phyloP scores from a whole-genome alignment of 208 protist genomes.

The Tetramitus jugosus region DNA sequence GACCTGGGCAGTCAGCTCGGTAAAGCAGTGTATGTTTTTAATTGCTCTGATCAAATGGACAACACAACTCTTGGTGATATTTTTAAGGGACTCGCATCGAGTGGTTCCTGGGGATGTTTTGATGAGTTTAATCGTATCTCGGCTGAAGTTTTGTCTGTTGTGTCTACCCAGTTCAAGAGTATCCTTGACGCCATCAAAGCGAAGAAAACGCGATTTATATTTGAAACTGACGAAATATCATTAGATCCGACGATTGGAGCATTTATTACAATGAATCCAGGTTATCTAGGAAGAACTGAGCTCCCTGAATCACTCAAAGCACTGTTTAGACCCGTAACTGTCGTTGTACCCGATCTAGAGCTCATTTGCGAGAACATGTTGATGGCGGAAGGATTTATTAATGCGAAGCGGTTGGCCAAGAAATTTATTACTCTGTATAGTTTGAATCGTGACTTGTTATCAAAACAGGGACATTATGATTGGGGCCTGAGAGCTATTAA shows the following conservation, averaged over 20 bases:
- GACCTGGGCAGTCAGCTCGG: constrained; percentile 67
- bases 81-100: constrained; percentile 64
- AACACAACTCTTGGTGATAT: constrained; percentile 61
- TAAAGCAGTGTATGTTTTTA: constrained; percentile 76
- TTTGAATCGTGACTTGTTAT: constrained; percentile 35
- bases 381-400: constrained; percentile 59
- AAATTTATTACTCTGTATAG: constrained; percentile 61
- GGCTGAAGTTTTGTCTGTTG: constrained; percentile 52
- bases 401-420: constrained; percentile 45
- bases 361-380: constrained; percentile 64
- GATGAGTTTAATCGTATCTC: constrained; percentile 63
- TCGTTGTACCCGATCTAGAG: constrained; percentile 57
- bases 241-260: constrained; percentile 37
- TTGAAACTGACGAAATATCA: constrained; percentile 41
- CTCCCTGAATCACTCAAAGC: constrained; percentile 70
- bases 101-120: constrained; percentile 58
- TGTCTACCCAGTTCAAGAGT: constrained; percentile 55
- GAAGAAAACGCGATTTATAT: constrained; percentile 33
- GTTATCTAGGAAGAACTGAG: constrained; percentile 63
- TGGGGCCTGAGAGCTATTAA: constrained; percentile 61
- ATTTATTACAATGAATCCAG: constrained; percentile 71
- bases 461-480: constrained; percentile 52
- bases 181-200: constrained; percentile 49
- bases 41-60: constrained; percentile 80
- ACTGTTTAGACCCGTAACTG: constrained; percentile 60